Percentiles rank a stretch among this genome's conserved stretches.
phyloP scores from a whole-genome alignment of 495 filamentous ascomycete species.

The Penicillium soppii region DNA sequence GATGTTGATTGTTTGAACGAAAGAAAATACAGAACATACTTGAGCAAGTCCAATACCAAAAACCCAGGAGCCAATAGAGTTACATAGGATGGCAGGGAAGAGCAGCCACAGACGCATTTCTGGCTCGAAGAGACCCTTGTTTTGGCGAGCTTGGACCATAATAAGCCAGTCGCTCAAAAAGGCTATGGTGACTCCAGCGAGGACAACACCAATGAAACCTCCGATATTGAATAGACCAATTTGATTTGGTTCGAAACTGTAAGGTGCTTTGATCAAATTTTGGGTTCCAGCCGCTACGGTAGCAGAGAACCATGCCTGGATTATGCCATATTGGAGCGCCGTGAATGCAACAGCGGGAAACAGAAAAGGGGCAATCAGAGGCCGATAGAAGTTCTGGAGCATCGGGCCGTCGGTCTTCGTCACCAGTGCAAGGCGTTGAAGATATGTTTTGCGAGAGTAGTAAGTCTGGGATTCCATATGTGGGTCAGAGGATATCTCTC shows the following conservation, averaged over 20 bases:
- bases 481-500: neutral
- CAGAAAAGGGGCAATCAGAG: conserved; percentile 6
- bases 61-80: neutral
- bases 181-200: conserved; percentile 23
- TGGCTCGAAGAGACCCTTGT: conserved; percentile 31
- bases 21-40: neutral
- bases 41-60: conserved; percentile 3
- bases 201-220: conserved; percentile 24
- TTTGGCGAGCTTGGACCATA: conserved; percentile 23
- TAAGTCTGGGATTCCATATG: conserved; percentile 5
- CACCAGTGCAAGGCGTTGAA: conserved; percentile 7
- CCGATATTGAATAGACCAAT: conserved; percentile 32
- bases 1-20: neutral
- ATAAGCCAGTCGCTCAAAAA: conserved; percentile 30
- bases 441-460: conserved; percentile 12
- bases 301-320: conserved; percentile 10
- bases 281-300: neutral
- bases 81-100: conserved; percentile 5
- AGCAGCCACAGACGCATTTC: conserved; percentile 27
- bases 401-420: conserved; percentile 14
- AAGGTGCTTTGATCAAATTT: conserved; percentile 21
- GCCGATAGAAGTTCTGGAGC: conserved; percentile 7
- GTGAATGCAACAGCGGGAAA: conserved; percentile 12
- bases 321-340: conserved; percentile 4
- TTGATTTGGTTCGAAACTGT: conserved; percentile 28